Base-by-base conservation (phyloP, 1,284 basidiomycete genomes). In the Trametes sp. region DNA sequence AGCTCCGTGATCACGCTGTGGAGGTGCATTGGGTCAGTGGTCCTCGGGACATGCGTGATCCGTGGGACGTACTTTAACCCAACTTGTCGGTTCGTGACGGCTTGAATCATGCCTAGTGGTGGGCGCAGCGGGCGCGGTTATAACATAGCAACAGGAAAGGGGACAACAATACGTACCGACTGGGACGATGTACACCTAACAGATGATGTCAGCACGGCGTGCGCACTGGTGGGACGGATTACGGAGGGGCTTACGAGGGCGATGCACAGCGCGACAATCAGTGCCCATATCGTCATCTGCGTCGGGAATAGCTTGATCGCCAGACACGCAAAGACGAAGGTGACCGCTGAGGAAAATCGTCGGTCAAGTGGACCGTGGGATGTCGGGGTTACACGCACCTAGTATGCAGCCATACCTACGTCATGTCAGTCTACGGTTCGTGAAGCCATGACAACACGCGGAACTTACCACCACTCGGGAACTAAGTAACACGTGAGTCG, bases 281-380 rank as follows among this genome's bases (percentile, higher is more conserved):
- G 73, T 42, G 80, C 83, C 84, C 87, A 91, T 28, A 89, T 84
- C 2, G 86, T 86, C 77, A 89, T 82, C 49, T 85, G 80, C 1
- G 89, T 87, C 16, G 84, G 82, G 82, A 84, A 93, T 6, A 88
- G 80, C 72, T 89, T 84, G 51, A 94, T 85, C 59, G 84, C 83
- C 11, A 89, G 74, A 64, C 93, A 86, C 6, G 87, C 87, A 48
- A 94, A 81, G 0, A 81, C 77, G 67, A 86, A 87, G 41, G 82
- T 83, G 38, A 81, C 69, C 50, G 70, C 84, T 74, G 65, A 14
- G 21, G n/a, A 35, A 1, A 6, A 11, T 19, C 59, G 26, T 55
- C 21, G 66, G 44, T 33, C 51, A 48, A 31, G 13, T 29, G 31
- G 23, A 29, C 45, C 24, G 5, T 28, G 10, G 21, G 8, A 24